Base-by-base conservation (phyloP, 176 grass and related monocot genomes). In the Tillandsia leiboldiana region DNA sequence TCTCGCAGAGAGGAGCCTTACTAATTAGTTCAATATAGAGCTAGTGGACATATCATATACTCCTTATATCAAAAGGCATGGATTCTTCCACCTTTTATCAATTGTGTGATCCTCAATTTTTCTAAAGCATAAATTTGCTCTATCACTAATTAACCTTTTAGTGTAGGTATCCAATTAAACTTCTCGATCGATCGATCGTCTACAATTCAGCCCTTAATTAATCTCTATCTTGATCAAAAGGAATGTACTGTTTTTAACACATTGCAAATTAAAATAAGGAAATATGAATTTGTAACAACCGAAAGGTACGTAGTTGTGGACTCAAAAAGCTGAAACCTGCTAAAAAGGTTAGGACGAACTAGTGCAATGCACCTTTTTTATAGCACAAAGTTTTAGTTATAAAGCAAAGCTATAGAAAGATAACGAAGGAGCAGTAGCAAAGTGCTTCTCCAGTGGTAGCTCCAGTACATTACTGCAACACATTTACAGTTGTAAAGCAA, bases 401-500 rank as follows among this genome's bases (percentile, higher is more conserved):
- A 42, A 42, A 42, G 33, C 33, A 42, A 42, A 42, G 33, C 3
- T 42, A 7, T 42, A 42, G 33, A 42, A 6, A 42, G 33, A 42
- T 42, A 42, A 7, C 33, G 6, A 42, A 42, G 33, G 33, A 42
- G 33, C 33, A 57, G 53, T 57, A 57, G 33, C 13, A 57, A 57
- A 17, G 14, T 57, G 12, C n/a, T 17, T 57, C n/a, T 57, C 53
- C 13, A 15, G 22, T 61, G 10, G 53, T 57, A 57, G 33, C 13
- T 57, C 53, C 13, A 15, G 22, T 61, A 23, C 15, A 61, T 9
- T 18, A 61, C n/a, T 18, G 22, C 22, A 20, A 61, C 3, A 15
- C 56, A 61, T 20, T 18, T 18, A 61, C 56, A 61, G 56, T 61
- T 61, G 56, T 61, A 61, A 61, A 61, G 56, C 56, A 18, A 57